Base-by-base conservation (phyloP, 2,329 filamentous ascomycete species). In the Monosporascus cannonballus region DNA sequence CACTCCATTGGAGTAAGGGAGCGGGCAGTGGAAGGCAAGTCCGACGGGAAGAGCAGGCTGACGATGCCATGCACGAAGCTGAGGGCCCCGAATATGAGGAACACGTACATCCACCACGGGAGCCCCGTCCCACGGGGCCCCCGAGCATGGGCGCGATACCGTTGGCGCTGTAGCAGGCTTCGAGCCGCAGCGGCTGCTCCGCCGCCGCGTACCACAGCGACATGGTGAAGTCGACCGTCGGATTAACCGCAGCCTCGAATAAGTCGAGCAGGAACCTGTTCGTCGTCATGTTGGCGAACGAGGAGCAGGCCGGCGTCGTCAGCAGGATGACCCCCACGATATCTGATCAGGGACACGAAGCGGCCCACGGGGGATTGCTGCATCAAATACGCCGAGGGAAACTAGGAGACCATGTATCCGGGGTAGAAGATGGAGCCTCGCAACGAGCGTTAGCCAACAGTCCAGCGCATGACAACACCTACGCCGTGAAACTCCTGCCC, bases 61-160 rank as follows among this genome's bases (percentile, higher is more conserved):
- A 77, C 64, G 8, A 84, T 65, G 1, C 80, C 81, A 77, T 80
- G 83, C n/a, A 71, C 63, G 22, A 74, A 67, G 34, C 79, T 80
- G 53, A 83, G 73, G 55, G 78, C 75, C 1, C 80, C 75, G 59
- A 83, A 81, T 54, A 84, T 81, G 17, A 83, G 58, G 66, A 82
- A 85, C 20, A 83, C 64, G 44, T 67, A 68, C 61, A 66, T 67
- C 65, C 64, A 67, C 24, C 52, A 50, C 15, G 57, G 56, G 11
- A 67, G 61, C 7, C 63, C 63, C 1, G 62, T 63, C 5, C 67
- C 9, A 83, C 73, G 1, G 83, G 64, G 1, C 75, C 79, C n/a
- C 81, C 81, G 51, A 84, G 80, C 76, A 83, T 82, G 14, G 79
- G 81, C 2, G 79, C 81, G 14, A 84, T 71, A 2, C 81, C 81